Percentiles rank a stretch among this genome's conserved stretches.
Conservation (phyloP, 2,329 filamentous ascomycete genomes). For the Akanthomyces uredinophilus region DNA sequence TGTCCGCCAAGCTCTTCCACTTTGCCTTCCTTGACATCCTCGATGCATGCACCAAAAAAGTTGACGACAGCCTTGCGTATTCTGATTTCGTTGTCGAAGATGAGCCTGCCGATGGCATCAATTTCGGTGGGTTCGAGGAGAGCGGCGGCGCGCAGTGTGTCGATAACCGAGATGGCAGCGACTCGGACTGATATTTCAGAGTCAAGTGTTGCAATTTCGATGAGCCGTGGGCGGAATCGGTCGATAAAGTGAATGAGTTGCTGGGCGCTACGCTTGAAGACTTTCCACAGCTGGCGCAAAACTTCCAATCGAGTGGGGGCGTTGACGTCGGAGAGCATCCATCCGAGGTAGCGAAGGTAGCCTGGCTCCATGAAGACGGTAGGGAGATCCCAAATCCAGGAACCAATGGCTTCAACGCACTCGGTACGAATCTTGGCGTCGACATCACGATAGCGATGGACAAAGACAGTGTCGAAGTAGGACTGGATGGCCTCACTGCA, state of each 20-base stretch:
- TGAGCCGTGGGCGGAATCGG: conserved; percentile 76
- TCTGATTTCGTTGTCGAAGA: conserved; percentile 80
- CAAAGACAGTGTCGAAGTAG: conserved; percentile 87
- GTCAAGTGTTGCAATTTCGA: conserved; percentile 89
- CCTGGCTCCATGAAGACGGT: conserved; percentile 85
- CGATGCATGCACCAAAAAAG: conserved; percentile 86
- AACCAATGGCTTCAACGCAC: conserved; percentile 78
- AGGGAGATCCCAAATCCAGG: conserved; percentile 82
- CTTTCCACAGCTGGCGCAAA: conserved; percentile 70
- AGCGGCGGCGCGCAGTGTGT: conserved; percentile 74
- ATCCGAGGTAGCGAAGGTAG: conserved; percentile 90
- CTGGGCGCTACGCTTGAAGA: conserved; percentile 78
- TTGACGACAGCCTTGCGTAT: conserved; percentile 83
- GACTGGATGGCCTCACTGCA: conserved; percentile 72
- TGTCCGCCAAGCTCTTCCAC: conserved; percentile 80
- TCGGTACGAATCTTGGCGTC: conserved; percentile 85
- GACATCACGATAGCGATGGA: conserved; percentile 92
- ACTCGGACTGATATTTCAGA: conserved; percentile 76
- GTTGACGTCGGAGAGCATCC: conserved; percentile 83
- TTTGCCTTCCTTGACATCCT: conserved; percentile 73
- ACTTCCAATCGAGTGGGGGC: conserved; percentile 76
- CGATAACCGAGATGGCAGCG: conserved; percentile 73
- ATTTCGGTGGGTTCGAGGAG: conserved; percentile 89
- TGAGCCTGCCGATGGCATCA: conserved; percentile 77
- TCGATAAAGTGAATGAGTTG: conserved; percentile 90